Conservation (phyloP, 2,329 filamentous ascomycete species). For the Xylariaceae sp. region DNA sequence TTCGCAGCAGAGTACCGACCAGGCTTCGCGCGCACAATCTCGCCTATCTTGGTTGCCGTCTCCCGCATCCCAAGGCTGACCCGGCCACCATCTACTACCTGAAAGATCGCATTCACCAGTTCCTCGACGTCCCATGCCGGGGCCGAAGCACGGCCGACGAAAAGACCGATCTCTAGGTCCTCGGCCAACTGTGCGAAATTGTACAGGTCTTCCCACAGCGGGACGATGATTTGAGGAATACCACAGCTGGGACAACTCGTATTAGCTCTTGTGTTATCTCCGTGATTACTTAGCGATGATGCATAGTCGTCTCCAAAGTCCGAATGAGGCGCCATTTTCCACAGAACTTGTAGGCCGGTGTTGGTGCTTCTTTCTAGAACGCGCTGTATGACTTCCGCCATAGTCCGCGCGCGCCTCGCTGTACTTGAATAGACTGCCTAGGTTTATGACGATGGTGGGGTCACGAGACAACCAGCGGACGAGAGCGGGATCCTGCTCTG, state of each 20-base stretch:
- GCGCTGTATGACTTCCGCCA: slow-evolving; percentile 25
- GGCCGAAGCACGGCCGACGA: slow-evolving; percentile 1
- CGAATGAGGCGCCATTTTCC: slow-evolving; percentile 22
- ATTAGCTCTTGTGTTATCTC: background rate
- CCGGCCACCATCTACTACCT: background rate
- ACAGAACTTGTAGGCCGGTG: slow-evolving; percentile 32
- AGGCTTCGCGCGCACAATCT: background rate
- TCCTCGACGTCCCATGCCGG: slow-evolving; percentile 26
- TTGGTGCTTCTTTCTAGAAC: slow-evolving; percentile 20
- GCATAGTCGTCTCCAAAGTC: background rate
- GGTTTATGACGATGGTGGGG: slow-evolving; percentile 26
- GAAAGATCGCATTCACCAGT: slow-evolving; percentile 23
- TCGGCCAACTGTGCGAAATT: slow-evolving; percentile 12
- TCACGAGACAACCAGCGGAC: slow-evolving; percentile 18
- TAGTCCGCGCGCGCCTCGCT: slow-evolving; percentile 22
- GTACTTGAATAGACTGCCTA: slow-evolving; percentile 23
- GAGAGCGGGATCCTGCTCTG: slow-evolving; percentile 26
- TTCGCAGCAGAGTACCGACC: slow-evolving; percentile 5
- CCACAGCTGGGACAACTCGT: no score
- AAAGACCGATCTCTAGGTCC: slow-evolving; percentile 6
- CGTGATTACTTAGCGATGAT: background rate
- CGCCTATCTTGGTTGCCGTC: background rate
- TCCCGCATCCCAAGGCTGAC: background rate
- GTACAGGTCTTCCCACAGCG: slow-evolving; percentile 8
- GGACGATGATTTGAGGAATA: slow-evolving; percentile 6